These are phyloP conservation scores for Hygrophila difformis DNA, from an alignment of 257 asterid genomes.

Conservation along the genomic window DNA sequence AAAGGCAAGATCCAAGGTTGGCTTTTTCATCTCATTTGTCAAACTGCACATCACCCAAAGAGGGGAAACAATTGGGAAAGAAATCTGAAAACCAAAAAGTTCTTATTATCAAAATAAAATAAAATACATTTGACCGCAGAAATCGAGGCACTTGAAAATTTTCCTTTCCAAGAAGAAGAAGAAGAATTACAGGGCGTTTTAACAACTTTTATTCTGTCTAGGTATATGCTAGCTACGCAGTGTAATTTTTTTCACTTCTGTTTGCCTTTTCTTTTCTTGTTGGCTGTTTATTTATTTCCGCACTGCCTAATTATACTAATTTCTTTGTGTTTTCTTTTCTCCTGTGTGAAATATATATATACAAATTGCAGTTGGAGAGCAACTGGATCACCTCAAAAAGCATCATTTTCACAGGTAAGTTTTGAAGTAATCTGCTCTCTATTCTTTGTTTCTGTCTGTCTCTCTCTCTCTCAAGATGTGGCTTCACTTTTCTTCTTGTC, in stretches of 20 bases:
- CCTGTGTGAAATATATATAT: slow-evolving; percentile 10
- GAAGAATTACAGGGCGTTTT: slow-evolving; percentile 20
- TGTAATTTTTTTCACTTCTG: not conserved
- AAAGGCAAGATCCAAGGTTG: slow-evolving; percentile 21
- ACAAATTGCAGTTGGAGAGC: slow-evolving; percentile 9
- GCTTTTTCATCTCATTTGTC: slow-evolving; percentile 25
- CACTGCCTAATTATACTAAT: not conserved
- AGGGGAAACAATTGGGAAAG: slow-evolving; percentile 13
- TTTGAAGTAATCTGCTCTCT: slow-evolving; percentile 18
- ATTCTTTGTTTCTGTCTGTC: not conserved
- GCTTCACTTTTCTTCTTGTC: slow-evolving; percentile 8
- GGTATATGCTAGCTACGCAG: slow-evolving; percentile 25
- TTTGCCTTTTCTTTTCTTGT: not conserved
- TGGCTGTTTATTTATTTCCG: not conserved
- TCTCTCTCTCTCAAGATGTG: not conserved
- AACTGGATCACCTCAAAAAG: slow-evolving; percentile 27
- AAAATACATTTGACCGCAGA: slow-evolving; percentile 74
- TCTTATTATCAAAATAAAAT: too few relatives aligned
- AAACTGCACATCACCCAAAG: slow-evolving; percentile 28
- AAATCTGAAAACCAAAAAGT: too few relatives aligned
- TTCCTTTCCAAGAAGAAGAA: slow-evolving; percentile 23
- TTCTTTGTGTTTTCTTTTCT: not conserved
- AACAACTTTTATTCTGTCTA: slow-evolving; percentile 46
- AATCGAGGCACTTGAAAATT: slow-evolving; percentile 54
- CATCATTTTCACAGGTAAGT: slow-evolving; percentile 37